phyloP scores from a whole-genome alignment of 2,329 filamentous ascomycete species.

The Penicillium thymicola region DNA sequence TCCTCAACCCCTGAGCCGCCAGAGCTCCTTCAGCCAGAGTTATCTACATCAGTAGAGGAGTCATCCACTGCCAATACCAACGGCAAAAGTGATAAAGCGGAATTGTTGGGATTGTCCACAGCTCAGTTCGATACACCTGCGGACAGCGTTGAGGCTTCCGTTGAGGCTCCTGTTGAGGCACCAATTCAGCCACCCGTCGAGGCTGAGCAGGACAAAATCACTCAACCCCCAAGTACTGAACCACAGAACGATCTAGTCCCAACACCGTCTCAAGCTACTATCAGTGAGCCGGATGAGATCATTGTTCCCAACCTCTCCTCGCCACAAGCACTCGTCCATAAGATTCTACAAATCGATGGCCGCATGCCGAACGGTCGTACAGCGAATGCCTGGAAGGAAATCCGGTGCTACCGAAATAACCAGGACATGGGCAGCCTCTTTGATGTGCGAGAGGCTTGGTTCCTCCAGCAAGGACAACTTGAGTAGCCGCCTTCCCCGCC shows the following conservation, averaged over 20 bases:
- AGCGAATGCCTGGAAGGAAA: slow-evolving; percentile 44
- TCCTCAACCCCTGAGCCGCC: background rate
- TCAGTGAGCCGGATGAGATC: slow-evolving; percentile 17
- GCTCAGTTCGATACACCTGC: background rate
- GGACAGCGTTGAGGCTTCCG: background rate
- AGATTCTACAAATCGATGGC: slow-evolving; percentile 42
- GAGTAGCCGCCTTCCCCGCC: slow-evolving; percentile 8
- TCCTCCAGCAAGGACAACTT: slow-evolving; percentile 17
- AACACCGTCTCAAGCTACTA: background rate
- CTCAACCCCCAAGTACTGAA: background rate
- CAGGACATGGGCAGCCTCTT: slow-evolving; percentile 48
- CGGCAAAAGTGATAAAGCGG: background rate
- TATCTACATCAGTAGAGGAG: background rate
- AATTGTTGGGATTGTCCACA: background rate
- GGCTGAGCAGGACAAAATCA: background rate
- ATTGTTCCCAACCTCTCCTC: slow-evolving; percentile 29
- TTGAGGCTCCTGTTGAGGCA: too few species aligned
- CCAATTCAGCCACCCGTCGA: too few species aligned
- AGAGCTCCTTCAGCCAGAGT: too few species aligned
- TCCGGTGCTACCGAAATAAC: slow-evolving; percentile 44
- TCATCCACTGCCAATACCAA: background rate
- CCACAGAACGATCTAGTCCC: background rate
- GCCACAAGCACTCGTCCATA: slow-evolving; percentile 29
- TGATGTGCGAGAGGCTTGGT: slow-evolving; percentile 44
- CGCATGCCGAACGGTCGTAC: slow-evolving; percentile 31